Base-by-base conservation (phyloP, 2,329 filamentous ascomycete genomes). In the Colletotrichum orchidophilum region DNA sequence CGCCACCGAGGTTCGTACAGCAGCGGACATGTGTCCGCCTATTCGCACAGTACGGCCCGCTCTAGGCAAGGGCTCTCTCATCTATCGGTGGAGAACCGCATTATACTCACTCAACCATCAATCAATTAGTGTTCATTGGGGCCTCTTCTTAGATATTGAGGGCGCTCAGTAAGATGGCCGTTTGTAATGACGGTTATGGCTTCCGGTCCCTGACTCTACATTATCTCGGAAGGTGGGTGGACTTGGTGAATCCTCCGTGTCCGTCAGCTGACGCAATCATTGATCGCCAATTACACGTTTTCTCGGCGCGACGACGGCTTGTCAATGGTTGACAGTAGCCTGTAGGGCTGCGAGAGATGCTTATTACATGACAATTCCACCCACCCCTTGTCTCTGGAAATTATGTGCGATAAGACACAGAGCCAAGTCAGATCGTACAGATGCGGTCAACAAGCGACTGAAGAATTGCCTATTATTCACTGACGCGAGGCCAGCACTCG, bases 331-430 rank as follows among this genome's bases (percentile, higher is more conserved):
- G 26, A 8, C 49, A 13, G 15, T n/a, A 33, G 26, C 39, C 8
- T 12, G n/a, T 61, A 39, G 39, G 55, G 29, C 63, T 66, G 63
- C 67, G 61, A 54, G 33, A 50, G 24, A 67, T 68, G 68, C 68
- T 63, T 68, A 52, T 71, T 50, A 39, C 24, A 31, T 57, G 18
- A 46, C 39, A 11, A 1, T 21, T 8, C 39, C 15, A 12, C 9
- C n/a, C 12, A 5, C 29, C 42, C 42, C 59, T 8, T 62, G 59
- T 26, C 29, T 33, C 4, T 35, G 42, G 29, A 18, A 26, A 21
- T 26, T 39, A 50, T 50, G 18, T 49, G 55, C 33, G 21, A 33
- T 49, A n/a, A 39, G 9, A 53, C 21, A 24, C 18, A 11, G n/a
- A 50, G 33, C 61, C 61, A 46, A 55, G 52, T 46, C 52, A 57